Base-by-base conservation (phyloP, 2,329 filamentous ascomycete genomes). In the Xylaria sp. region DNA sequence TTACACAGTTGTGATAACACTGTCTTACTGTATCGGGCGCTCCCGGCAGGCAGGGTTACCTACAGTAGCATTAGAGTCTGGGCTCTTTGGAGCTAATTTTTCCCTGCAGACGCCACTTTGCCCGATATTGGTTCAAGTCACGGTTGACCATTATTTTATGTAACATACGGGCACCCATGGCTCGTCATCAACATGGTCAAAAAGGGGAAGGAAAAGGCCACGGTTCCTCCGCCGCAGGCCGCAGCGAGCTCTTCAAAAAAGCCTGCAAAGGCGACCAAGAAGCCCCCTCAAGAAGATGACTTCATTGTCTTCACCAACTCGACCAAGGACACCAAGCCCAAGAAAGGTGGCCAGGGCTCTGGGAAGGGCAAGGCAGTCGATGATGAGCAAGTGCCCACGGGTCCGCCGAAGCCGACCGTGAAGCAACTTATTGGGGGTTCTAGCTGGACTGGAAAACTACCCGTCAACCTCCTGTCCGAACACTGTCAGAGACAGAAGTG, bases 361-460 rank as follows among this genome's bases (percentile, higher is more conserved):
- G 65, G 69, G 14, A 66, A 67, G 47, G 70, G 67, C 53, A 71
- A 72, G 31, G 23, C 57, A 4, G 63, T 66, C 66, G 25, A 71
- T 60, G 59, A 69, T 70, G 67, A 78, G 74, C 56, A 74, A 73
- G 64, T 75, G 14, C 69, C 76, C 2, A 66, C 73, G 2, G 82
- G 78, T 0, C 83, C 83, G 3, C 84, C 84, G 0, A 87, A 88
- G 69, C 87, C 86, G 14, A 88, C 88, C 1, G 84, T 85, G 46
- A 89, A 90, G 77, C 92, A 96, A 70, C 81, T 99, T 68, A 96
- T 99, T 73, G 95, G 93, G 43, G 95, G 95, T 51, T 88, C 92
- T 61, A 97, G 93, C 70, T 99, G 95, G 95, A 99, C 95, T 0
- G 95, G 95, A 42, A 99, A 99, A 76, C 81, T 99, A 33, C 95